Evolutionary conservation across 257 asterid genomes (phyloP), one percentile per base, ranked within the genome.

Genomic region (Ophiorrhiza pumila): DNA sequence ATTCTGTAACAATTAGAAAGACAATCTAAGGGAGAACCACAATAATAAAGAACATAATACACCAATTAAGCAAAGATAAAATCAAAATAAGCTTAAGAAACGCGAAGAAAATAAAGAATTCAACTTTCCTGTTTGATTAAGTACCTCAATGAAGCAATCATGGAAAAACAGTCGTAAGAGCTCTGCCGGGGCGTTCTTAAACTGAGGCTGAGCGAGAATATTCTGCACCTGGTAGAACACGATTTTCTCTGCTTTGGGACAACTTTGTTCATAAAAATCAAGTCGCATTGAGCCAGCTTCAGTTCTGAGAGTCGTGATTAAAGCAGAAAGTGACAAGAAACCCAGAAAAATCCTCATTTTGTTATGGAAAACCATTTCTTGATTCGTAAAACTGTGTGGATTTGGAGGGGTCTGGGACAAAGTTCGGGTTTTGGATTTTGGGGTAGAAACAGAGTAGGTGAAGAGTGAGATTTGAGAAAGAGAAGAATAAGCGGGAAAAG

Each of bases 131-230:
- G 35, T 29, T 17, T 18, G 17, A 37, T 17, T 23, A 17, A 49
- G 23, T 29, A 71, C 84, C 84, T 65, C 75, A 46, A 82, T 79
- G 73, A 82, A 79, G 56, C 83, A 82, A 59, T 82, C 86, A 66
- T 79, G 86, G 55, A 82, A 79, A 22, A 76, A 35, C 18, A 82
- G 80, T 57, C 86, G 80, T 10, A 79, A 63, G 23, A 82, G 78
- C 52, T 82, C 84, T 14, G 82, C 78, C 1, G 80, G 57, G 59
- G 80, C 77, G 29, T 76, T 68, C 25, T 61, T 5, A 18, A 23
- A 23, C 61, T 47, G 31, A 22, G 72, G 72, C 45, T 45, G 42
- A 10, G 72, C 57, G 4, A 68, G 72, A 2, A 68, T 45, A 9
- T 47, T 34, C 61, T 50, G 57, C 60, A 68, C 58, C 42, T 10